Evolutionary conservation across 2,329 filamentous ascomycete genomes (phyloP), one percentile per base, ranked within the genome.

Genomic region (Huntiella decipiens): DNA sequence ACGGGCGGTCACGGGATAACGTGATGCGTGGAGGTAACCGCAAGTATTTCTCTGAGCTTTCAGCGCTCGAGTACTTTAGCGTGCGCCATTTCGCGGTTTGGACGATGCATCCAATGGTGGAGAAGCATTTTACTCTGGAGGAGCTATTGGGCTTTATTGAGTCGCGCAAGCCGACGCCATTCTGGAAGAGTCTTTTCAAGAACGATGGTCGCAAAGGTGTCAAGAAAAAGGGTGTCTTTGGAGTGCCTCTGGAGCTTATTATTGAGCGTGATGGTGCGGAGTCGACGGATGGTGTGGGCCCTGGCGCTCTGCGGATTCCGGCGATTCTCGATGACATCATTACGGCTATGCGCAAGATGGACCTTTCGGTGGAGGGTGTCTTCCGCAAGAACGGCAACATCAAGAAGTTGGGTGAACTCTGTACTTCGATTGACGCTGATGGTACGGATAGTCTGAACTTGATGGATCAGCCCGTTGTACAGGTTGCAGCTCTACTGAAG

Each of bases 351-450:
- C 79, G 87, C 55, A 91, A 88, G 62, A 96, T 98, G 85, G 91
- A 98, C 60, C 86, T 98, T 66, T 96, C 88, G 1, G 85, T 98
- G 1, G 91, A 98, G 61, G 91, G 91, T 55, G 87, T 98, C 16
- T 98, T 98, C 74, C 79, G 91, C 54, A 98, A 98, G 71, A 98
- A 96, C 56, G 91, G 91, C 55, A 98, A 96, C 61, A 95, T 98
- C 65, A 88, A 91, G 61, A 83, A 87, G 54, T 70, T 95, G 38
- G 84, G 82, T 54, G 87, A 94, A 51, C 68, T 92, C 5, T 79
- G 85, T 35, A 84, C 92, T 47, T 70, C 79, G 54, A 86, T 98
- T 52, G 91, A 98, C 60, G 75, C 75, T 38, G 80, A 85, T 45
- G 88, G 85, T 37, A 83, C 82, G 50, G 85, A 92, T 53, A 75